phyloP scores from a whole-genome alignment of 2,329 filamentous ascomycete genomes.

The Cladosporium sp. region DNA sequence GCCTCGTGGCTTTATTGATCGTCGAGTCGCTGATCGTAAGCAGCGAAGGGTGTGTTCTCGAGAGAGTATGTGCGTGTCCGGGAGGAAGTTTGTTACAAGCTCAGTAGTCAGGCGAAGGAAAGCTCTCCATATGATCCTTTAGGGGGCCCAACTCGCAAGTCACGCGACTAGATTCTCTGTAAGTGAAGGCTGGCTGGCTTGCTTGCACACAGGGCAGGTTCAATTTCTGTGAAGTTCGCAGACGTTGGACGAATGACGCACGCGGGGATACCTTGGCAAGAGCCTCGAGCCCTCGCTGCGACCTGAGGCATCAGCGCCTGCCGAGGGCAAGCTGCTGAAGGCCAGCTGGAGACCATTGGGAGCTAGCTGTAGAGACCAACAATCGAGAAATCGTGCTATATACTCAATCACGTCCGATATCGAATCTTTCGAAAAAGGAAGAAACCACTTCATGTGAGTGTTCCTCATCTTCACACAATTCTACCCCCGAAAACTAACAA shows the following conservation, averaged over 20 bases:
- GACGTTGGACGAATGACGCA: constrained; percentile 9
- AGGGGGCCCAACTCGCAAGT: constrained; percentile 3
- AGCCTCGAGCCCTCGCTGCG: neutral
- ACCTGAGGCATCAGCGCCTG: neutral
- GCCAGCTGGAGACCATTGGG: constrained; percentile 8
- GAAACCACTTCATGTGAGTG: too few relatives aligned
- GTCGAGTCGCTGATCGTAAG: neutral
- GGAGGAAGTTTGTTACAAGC: neutral
- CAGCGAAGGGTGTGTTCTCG: neutral
- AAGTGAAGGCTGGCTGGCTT: constrained; percentile 6
- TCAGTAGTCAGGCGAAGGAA: constrained; percentile 29
- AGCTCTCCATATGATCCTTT: constrained; percentile 30
- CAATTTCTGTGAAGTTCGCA: constrained; percentile 12
- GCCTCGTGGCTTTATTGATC: constrained; percentile 5
- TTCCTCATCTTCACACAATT: too few relatives aligned
- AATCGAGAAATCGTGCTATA: too few relatives aligned
- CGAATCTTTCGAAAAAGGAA: too few relatives aligned
- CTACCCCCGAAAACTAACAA: neutral
- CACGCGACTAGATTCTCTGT: constrained; percentile 9
- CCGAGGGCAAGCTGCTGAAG: constrained; percentile 5
- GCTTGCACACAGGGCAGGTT: neutral
- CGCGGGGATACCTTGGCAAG: constrained; percentile 1
- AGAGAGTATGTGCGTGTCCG: neutral
- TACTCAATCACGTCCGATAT: too few relatives aligned
- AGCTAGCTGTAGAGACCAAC: neutral